A percentile compares a stretch with the other conserved stretches of the same genome.
Conservation (phyloP, 116 monocot genomes). For the Dioscorea cayenensis region DNA sequence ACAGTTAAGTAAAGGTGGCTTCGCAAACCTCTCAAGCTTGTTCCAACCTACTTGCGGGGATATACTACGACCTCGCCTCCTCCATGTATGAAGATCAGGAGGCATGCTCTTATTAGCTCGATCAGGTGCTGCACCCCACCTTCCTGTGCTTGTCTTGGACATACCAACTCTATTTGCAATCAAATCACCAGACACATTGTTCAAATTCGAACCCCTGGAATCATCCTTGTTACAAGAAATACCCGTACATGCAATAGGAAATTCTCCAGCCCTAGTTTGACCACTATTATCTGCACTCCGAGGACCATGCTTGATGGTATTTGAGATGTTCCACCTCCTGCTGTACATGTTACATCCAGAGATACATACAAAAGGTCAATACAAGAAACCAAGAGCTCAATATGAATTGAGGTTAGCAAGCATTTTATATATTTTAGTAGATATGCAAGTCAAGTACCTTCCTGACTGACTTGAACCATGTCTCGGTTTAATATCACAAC, state of each 20-base stretch:
- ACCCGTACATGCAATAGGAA: not conserved
- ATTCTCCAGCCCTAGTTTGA: not conserved
- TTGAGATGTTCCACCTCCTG: too few relatives aligned
- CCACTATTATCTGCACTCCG: not conserved
- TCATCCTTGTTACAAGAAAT: not conserved
- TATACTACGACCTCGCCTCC: slow-evolving; percentile 10
- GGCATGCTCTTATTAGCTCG: not conserved
- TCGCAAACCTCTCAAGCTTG: not conserved
- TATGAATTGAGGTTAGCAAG: not conserved
- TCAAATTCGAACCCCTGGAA: not conserved
- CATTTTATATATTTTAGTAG: not conserved
- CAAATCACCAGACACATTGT: not conserved
- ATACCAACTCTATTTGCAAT: too few relatives aligned
- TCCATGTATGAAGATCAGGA: slow-evolving; percentile 18
- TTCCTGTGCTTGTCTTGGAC: not conserved
- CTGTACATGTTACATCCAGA: too few relatives aligned
- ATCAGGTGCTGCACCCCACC: not conserved
- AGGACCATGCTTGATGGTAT: not conserved
- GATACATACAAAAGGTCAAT: not conserved
- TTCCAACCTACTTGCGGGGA: slow-evolving; percentile 19
- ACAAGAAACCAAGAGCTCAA: not conserved
- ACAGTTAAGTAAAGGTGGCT: slow-evolving; percentile 23
- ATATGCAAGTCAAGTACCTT: not conserved
- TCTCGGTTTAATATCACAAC: not conserved
- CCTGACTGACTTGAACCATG: not conserved